Percentiles rank a stretch among this genome's conserved stretches.
Evolutionary conservation across 805 yeast species (phyloP).

Genomic region (Zygoascus bituminiphila): DNA sequence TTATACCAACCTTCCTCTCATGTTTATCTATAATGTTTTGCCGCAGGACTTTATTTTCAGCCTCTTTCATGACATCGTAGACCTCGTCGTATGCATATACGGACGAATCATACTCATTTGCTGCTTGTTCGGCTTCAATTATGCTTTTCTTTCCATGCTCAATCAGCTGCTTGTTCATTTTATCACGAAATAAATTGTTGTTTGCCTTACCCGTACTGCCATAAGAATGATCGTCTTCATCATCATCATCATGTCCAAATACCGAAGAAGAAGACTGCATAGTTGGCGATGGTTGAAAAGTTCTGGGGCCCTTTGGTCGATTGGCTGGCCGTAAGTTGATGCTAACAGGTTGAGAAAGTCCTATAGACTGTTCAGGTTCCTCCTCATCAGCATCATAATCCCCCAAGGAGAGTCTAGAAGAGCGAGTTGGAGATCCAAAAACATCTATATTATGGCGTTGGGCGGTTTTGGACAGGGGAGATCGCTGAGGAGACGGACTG

Average conservation of each 20-base stretch:
- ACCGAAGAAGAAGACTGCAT: conserved; percentile 1
- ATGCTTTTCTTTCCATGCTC: conserved; percentile 7
- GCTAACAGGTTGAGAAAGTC: conserved; percentile 5
- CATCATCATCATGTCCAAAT: conserved; percentile 8
- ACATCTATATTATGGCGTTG: neutral
- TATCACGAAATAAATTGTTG: conserved; percentile 2
- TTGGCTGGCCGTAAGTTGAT: conserved; percentile 3
- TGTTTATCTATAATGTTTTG: conserved; percentile 7
- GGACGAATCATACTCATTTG: conserved; percentile 10
- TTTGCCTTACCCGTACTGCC: conserved; percentile 9
- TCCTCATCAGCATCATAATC: neutral
- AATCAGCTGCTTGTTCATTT: conserved; percentile 10
- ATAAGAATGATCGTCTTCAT: neutral
- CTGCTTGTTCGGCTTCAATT: conserved; percentile 5
- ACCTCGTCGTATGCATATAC: conserved; percentile 40
- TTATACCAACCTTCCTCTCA: conserved; percentile 11
- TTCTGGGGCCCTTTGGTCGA: conserved; percentile 13
- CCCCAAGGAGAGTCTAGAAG: neutral
- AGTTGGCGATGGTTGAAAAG: conserved; percentile 6
- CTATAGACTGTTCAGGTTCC: neutral
- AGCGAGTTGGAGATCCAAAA: neutral
- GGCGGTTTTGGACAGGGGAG: neutral
- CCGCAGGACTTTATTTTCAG: conserved; percentile 9
- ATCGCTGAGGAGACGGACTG: conserved; percentile 1
- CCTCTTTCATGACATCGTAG: conserved; percentile 36